phyloP scores from a whole-genome alignment of 176 grass and related monocot genomes.

The Dactylis glomerata region DNA sequence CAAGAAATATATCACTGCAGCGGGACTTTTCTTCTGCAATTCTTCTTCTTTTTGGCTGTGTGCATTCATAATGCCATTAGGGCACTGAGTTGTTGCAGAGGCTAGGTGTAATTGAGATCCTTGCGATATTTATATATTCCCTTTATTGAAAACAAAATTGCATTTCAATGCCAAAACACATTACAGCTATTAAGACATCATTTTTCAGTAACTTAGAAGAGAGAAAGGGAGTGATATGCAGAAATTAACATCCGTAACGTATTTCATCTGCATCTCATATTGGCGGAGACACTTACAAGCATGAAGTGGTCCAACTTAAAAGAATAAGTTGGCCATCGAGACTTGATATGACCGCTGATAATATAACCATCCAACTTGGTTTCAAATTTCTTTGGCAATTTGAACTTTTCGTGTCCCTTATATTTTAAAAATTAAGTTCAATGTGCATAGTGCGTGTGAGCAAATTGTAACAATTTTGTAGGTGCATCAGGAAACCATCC shows the following conservation, averaged over 20 bases:
- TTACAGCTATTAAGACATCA: background rate
- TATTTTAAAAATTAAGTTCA: background rate
- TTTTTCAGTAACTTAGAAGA: background rate
- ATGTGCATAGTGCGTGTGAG: background rate
- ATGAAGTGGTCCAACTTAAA: background rate
- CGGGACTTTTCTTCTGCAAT: too few species aligned
- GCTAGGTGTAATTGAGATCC: too few species aligned
- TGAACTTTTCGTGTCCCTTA: background rate
- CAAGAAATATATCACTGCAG: too few species aligned
- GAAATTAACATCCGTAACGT: background rate
- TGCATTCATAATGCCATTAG: too few species aligned
- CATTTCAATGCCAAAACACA: background rate
- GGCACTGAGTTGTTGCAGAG: too few species aligned
- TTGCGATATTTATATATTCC: too few species aligned
- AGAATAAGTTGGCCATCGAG: background rate
- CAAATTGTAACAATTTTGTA: background rate
- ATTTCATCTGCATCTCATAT: background rate
- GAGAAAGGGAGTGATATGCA: background rate
- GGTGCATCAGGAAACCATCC: background rate
- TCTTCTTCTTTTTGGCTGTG: too few species aligned
- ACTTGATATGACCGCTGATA: background rate
- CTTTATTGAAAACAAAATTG: too few species aligned
- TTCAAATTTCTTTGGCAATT: background rate
- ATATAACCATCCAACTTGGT: background rate
- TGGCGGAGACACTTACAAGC: background rate